Percentiles rank a stretch among this genome's conserved stretches.
phyloP scores from a whole-genome alignment of 2,329 filamentous ascomycete species.

The Fusarium gaditjirri region DNA sequence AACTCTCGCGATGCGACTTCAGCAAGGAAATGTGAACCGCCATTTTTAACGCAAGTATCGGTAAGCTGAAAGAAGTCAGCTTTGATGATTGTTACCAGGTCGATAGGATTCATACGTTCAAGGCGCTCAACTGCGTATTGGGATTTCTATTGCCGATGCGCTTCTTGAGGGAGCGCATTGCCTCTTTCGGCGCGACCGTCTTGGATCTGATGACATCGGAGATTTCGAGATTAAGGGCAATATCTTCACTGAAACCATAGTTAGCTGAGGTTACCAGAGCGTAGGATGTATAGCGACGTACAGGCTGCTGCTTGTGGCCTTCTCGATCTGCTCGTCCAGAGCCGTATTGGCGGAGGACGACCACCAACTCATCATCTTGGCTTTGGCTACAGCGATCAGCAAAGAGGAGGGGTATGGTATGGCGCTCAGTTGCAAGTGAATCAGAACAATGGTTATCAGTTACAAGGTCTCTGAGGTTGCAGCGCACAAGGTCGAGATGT shows the following conservation, averaged over 20 bases:
- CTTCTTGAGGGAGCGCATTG: slow-evolving; percentile 94
- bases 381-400: slow-evolving; percentile 17
- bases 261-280: slow-evolving; percentile 25
- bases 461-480: background rate
- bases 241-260: slow-evolving; percentile 77
- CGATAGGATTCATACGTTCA: slow-evolving; percentile 71
- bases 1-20: slow-evolving; percentile 98
- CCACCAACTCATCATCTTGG: slow-evolving; percentile 89
- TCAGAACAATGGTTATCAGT: background rate
- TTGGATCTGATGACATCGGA: slow-evolving; percentile 98
- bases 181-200: slow-evolving; percentile 96
- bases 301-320: slow-evolving; percentile 93
- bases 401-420: background rate
- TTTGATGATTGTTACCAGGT: background rate
- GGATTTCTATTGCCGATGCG: slow-evolving; percentile 98
- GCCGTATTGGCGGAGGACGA: slow-evolving; percentile 90
- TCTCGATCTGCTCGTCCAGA: slow-evolving; percentile 96
- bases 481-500: slow-evolving; percentile 6
- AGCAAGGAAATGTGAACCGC: slow-evolving; percentile 90
- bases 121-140: slow-evolving; percentile 93
- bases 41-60: slow-evolving; percentile 99
- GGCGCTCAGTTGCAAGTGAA: background rate
- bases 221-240: slow-evolving; percentile 96
- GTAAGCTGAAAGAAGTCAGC: slow-evolving; percentile 70
- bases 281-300: slow-evolving; percentile 54